Conservation (phyloP, 805 yeast species). For the Saccharomycopsis sp. region DNA sequence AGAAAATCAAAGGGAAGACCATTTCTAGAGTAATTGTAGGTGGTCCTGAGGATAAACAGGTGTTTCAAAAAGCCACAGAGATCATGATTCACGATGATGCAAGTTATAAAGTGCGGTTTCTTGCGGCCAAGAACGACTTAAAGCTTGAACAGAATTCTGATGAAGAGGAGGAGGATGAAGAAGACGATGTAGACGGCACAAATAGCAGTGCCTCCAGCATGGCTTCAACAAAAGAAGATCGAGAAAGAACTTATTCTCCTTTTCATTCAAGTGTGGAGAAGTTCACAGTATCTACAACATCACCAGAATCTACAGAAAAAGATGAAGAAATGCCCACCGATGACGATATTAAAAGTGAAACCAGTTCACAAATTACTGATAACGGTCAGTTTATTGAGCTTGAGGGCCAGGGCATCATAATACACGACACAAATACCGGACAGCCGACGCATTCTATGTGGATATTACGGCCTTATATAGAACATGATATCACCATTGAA, state of each 20-base stretch:
- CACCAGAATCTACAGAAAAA: neutral
- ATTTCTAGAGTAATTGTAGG: slow-evolving; percentile 64
- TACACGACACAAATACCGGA: slow-evolving; percentile 51
- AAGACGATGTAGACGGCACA: slow-evolving; percentile 18
- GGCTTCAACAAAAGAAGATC: slow-evolving; percentile 18
- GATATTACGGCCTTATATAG: slow-evolving; percentile 76
- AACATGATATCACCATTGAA: slow-evolving; percentile 55
- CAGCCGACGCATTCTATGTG: slow-evolving; percentile 83
- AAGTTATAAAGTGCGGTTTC: slow-evolving; percentile 70
- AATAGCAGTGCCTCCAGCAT: slow-evolving; percentile 19
- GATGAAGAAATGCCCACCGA: neutral
- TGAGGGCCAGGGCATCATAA: slow-evolving; percentile 90
- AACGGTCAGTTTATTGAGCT: slow-evolving; percentile 62
- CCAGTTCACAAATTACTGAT: slow-evolving; percentile 39
- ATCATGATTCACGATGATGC: slow-evolving; percentile 69
- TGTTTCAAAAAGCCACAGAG: slow-evolving; percentile 63
- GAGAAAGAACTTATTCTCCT: neutral
- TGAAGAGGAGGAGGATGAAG: slow-evolving; percentile 17
- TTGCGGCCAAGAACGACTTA: slow-evolving; percentile 38
- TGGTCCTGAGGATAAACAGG: slow-evolving; percentile 51
- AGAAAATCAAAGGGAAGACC: slow-evolving; percentile 49
- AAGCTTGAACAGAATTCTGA: slow-evolving; percentile 23
- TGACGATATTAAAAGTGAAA: slow-evolving; percentile 17
- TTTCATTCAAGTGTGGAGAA: neutral
- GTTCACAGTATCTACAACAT: neutral